Percentiles rank a stretch among this genome's conserved stretches.
Conservation (phyloP, 2,329 filamentous ascomycete species). For the Trichoderma sp. region DNA sequence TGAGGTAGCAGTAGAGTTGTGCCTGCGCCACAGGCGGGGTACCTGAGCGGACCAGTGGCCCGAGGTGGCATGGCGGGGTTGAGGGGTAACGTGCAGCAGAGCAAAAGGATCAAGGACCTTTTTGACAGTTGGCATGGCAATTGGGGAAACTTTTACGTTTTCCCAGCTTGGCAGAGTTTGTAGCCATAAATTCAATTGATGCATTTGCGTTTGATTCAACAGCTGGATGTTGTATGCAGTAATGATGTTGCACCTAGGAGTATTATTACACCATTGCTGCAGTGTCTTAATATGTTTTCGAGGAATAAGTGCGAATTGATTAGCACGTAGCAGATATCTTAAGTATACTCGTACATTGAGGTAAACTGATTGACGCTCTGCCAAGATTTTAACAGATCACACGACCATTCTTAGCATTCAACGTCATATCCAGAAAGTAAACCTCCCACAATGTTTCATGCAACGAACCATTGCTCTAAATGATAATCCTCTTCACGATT, state of each 20-base stretch:
- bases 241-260: background rate
- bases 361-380: background rate
- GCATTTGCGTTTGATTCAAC: background rate
- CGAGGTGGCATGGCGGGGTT: conserved; percentile 20
- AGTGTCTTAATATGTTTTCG: too few relatives aligned
- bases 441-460: background rate
- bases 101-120: background rate
- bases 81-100: conserved; percentile 11
- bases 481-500: background rate
- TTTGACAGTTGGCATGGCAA: background rate
- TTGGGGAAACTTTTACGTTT: background rate
- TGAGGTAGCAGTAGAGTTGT: background rate
- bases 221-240: too few relatives aligned
- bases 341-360: too few relatives aligned
- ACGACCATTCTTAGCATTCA: background rate
- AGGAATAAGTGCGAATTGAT: background rate
- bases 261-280: background rate
- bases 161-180: background rate
- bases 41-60: background rate
- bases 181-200: background rate
- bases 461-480: background rate
- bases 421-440: background rate
- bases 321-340: too few relatives aligned
- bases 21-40: conserved; percentile 22
- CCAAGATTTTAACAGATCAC: background rate